These are phyloP conservation scores for Pachysandra terminalis DNA, from an alignment of 164 flowering plant genomes.

Conservation along the genomic window DNA sequence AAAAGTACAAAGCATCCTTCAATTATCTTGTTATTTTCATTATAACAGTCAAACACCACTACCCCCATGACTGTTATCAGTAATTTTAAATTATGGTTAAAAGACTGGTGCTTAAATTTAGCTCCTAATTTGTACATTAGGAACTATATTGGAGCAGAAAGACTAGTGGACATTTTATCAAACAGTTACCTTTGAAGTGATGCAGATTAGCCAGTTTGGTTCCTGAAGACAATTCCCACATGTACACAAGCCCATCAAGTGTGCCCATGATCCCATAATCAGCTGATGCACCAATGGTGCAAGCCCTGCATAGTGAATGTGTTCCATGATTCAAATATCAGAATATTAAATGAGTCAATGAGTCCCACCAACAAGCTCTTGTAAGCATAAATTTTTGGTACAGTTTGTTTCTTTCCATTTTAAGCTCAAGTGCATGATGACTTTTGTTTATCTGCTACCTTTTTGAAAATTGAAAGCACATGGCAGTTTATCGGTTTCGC, in stretches of 20 bases:
- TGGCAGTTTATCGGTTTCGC: too few species aligned
- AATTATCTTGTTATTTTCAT: too few species aligned
- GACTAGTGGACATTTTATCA: not conserved
- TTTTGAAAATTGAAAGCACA: too few species aligned
- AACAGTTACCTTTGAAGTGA: conserved; percentile 51
- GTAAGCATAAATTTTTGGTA: too few species aligned
- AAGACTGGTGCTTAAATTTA: too few species aligned
- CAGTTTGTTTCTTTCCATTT: too few species aligned
- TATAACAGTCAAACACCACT: too few species aligned
- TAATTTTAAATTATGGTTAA: too few species aligned
- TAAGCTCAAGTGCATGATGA: not conserved
- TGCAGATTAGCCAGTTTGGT: conserved; percentile 45
- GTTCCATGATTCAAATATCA: conserved; percentile 1
- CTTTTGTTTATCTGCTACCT: not conserved
- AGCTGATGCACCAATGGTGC: conserved; percentile 43
- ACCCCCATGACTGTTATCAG: too few species aligned
- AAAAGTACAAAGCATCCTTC: too few species aligned
- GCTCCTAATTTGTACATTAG: not conserved
- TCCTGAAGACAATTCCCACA: conserved; percentile 83
- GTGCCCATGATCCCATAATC: conserved; percentile 74
- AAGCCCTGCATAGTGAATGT: conserved; percentile 46
- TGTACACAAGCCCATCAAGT: conserved; percentile 59
- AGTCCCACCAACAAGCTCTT: not conserved
- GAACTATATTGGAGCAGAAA: not conserved
- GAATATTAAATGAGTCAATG: not conserved